A percentile compares a stretch with the other conserved stretches of the same genome.
These are phyloP conservation scores for Neophaeococcomyces aloes DNA, from an alignment of 2,329 filamentous ascomycete genomes.

Conservation along the genomic window DNA sequence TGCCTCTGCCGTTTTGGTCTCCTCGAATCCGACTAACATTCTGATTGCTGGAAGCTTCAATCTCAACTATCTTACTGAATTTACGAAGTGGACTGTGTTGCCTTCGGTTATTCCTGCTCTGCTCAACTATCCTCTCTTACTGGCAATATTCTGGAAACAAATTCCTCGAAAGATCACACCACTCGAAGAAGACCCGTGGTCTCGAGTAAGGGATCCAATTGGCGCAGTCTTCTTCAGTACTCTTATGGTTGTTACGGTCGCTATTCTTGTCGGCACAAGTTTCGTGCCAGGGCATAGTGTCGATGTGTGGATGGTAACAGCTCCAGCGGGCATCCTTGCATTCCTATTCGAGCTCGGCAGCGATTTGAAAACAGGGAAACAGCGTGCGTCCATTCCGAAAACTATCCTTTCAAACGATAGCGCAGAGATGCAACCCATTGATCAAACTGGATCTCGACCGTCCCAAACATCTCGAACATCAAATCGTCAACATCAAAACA, in stretches of 20 bases:
- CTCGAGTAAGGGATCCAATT: slow-evolving; percentile 17
- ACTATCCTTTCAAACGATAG: slow-evolving; percentile 10
- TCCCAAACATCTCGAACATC: not conserved
- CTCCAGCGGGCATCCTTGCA: slow-evolving; percentile 18
- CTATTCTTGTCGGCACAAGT: slow-evolving; percentile 21
- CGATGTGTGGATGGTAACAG: slow-evolving; percentile 22
- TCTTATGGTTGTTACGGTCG: slow-evolving; percentile 20
- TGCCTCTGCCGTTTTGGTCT: slow-evolving; percentile 63
- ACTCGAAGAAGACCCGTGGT: slow-evolving; percentile 19
- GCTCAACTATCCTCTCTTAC: slow-evolving; percentile 19
- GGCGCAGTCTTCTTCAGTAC: slow-evolving; percentile 19
- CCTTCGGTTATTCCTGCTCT: slow-evolving; percentile 20
- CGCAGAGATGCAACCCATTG: slow-evolving; percentile 10
- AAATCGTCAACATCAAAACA: not conserved
- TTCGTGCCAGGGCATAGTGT: slow-evolving; percentile 20
- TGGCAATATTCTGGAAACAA: slow-evolving; percentile 20
- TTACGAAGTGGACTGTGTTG: slow-evolving; percentile 22
- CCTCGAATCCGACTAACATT: slow-evolving; percentile 56
- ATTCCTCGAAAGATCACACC: slow-evolving; percentile 19
- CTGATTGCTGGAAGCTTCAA: slow-evolving; percentile 21
- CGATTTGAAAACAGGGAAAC: slow-evolving; percentile 14
- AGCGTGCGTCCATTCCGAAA: slow-evolving; percentile 3
- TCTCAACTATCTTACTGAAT: slow-evolving; percentile 20
- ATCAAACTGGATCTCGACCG: not conserved
- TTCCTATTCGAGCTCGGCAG: slow-evolving; percentile 18